These are phyloP conservation scores for Tylopilus balloui DNA, from an alignment of 768 basidiomycete genomes.

Conservation along the genomic window DNA sequence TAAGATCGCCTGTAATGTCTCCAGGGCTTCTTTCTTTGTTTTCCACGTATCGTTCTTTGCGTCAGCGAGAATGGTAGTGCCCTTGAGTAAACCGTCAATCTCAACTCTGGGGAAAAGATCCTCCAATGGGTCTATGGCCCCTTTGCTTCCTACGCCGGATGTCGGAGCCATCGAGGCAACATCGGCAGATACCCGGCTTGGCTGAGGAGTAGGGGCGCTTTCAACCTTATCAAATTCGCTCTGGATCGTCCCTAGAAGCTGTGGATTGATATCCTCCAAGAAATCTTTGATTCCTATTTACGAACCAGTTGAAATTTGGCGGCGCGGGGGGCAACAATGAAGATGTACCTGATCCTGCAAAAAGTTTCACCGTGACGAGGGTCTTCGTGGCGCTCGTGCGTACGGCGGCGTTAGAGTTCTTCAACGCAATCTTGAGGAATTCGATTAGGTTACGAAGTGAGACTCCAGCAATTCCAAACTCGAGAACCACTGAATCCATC, in stretches of 20 bases:
- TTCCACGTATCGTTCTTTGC: slow-evolving; percentile 96
- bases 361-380: slow-evolving; percentile 85
- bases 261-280: slow-evolving; percentile 90
- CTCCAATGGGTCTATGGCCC: slow-evolving; percentile 69
- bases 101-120: slow-evolving; percentile 96
- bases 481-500: slow-evolving; percentile 79
- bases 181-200: slow-evolving; percentile 74
- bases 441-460: slow-evolving; percentile 83
- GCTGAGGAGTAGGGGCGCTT: slow-evolving; percentile 69
- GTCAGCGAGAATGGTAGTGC: slow-evolving; percentile 76
- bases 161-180: slow-evolving; percentile 48
- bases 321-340: neutral
- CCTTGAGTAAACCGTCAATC: slow-evolving; percentile 78
- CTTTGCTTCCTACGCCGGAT: slow-evolving; percentile 38
- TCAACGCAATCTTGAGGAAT: slow-evolving; percentile 79
- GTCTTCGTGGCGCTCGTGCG: slow-evolving; percentile 92
- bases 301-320: neutral
- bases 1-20: slow-evolving; percentile 73
- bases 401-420: slow-evolving; percentile 92
- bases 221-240: slow-evolving; percentile 92
- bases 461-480: slow-evolving; percentile 89
- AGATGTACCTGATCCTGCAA: slow-evolving; percentile 78
- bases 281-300: slow-evolving; percentile 82
- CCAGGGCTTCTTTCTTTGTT: slow-evolving; percentile 91
- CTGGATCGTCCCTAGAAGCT: slow-evolving; percentile 85